phyloP scores from a whole-genome alignment of 2,329 filamentous ascomycete species.

The Aspergillus sojae region DNA sequence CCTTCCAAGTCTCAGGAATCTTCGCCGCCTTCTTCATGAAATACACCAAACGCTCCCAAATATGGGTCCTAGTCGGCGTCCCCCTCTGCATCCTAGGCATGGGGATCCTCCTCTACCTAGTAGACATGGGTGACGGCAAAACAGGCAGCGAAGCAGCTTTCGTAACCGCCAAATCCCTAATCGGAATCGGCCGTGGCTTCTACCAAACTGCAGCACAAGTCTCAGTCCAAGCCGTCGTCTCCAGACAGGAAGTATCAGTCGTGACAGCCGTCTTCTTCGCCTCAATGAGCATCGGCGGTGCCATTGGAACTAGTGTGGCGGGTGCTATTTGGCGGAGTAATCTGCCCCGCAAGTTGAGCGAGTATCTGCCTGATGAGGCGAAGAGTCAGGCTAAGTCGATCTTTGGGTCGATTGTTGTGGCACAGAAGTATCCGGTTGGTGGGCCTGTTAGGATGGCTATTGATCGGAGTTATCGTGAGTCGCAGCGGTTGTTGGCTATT shows the following conservation, averaged over 20 bases:
- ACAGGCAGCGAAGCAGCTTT: constrained; percentile 39
- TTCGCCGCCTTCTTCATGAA: constrained; percentile 41
- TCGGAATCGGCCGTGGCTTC: constrained; percentile 41
- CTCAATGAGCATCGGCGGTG: constrained; percentile 36
- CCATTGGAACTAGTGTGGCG: constrained; percentile 37
- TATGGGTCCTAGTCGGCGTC: constrained; percentile 35
- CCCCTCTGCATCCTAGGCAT: constrained; percentile 40
- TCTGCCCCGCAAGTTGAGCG: constrained; percentile 20
- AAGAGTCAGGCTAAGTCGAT: constrained; percentile 23
- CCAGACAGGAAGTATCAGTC: constrained; percentile 39
- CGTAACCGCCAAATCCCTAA: constrained; percentile 35
- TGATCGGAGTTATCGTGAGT: constrained; percentile 26
- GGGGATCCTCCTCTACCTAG: constrained; percentile 30
- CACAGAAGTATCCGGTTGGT: constrained; percentile 19
- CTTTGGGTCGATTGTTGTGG: constrained; percentile 24
- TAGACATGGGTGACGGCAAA: constrained; percentile 25
- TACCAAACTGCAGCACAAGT: constrained; percentile 39
- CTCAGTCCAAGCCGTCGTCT: constrained; percentile 39
- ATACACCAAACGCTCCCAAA: constrained; percentile 39
- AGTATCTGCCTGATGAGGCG: constrained; percentile 23
- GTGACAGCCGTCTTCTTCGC: constrained; percentile 42
- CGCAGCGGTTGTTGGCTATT: constrained; percentile 23
- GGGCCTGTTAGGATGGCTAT: constrained; percentile 19
- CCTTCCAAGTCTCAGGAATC: constrained; percentile 43
- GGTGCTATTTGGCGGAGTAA: constrained; percentile 42